Evolutionary conservation across 441 rosid genomes (phyloP).

Genomic region (Arabidopsis hybrid): DNA sequence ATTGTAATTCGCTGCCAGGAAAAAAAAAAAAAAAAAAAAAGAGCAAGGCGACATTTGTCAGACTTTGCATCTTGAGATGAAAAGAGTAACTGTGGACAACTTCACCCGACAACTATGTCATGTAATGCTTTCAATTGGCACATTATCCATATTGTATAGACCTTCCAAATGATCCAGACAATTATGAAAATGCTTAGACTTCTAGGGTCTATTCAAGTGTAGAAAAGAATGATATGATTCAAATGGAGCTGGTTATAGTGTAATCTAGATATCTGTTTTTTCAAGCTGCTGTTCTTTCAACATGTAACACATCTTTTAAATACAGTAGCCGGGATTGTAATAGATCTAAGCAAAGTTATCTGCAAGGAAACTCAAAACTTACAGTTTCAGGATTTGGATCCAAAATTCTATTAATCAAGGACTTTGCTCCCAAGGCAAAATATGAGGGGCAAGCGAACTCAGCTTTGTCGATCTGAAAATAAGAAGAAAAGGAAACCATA

Average conservation of each 20-base stretch:
- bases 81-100: constrained; percentile 4
- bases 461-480: constrained; percentile 76
- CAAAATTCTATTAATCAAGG: constrained; percentile 80
- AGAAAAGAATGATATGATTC: constrained; percentile 14
- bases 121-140: background rate
- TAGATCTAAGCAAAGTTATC: background rate
- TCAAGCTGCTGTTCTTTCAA: constrained; percentile 6
- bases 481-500: constrained; percentile 18
- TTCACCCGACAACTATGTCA: background rate
- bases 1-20: constrained; percentile 80
- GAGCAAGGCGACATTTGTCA: constrained; percentile 12
- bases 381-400: constrained; percentile 95
- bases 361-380: constrained; percentile 45
- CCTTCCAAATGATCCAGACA: constrained; percentile 7
- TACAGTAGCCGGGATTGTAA: background rate
- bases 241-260: background rate
- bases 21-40: constrained; percentile 31
- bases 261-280: constrained; percentile 13
- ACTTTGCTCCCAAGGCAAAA: constrained; percentile 89
- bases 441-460: constrained; percentile 93
- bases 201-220: constrained; percentile 3
- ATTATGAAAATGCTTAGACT: background rate
- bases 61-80: background rate
- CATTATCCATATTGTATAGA: constrained; percentile 5
- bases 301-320: constrained; percentile 2